These are phyloP conservation scores for Pseudonectria buxi DNA, from an alignment of 2,329 filamentous ascomycete genomes.

Conservation along the genomic window DNA sequence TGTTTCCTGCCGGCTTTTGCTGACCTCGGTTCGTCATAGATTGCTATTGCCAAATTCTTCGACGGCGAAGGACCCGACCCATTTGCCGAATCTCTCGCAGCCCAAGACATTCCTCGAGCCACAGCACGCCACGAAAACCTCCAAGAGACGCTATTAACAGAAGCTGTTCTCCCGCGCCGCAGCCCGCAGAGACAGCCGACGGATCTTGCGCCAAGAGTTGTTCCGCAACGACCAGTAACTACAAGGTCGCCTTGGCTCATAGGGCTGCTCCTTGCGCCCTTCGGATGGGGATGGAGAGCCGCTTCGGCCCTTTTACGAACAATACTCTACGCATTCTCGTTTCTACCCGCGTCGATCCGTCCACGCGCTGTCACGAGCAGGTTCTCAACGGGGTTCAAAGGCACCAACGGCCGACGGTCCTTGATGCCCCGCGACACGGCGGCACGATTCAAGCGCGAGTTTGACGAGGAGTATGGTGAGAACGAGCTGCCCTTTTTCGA, in stretches of 20 bases:
- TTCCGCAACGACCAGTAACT: conserved; percentile 64
- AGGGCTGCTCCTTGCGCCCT: conserved; percentile 71
- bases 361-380: conserved; percentile 49
- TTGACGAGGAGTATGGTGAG: conserved; percentile 85
- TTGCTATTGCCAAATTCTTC: conserved; percentile 95
- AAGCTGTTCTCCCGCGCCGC: conserved; percentile 15
- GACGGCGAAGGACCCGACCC: conserved; percentile 86
- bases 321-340: conserved; percentile 71
- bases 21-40: conserved; percentile 42
- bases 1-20: not conserved
- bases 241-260: conserved; percentile 70
- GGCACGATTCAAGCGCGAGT: conserved; percentile 81
- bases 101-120: conserved; percentile 55
- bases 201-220: conserved; percentile 75
- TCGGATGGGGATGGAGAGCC: conserved; percentile 69
- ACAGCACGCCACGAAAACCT: conserved; percentile 67
- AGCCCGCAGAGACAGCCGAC: conserved; percentile 28
- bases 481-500: conserved; percentile 72
- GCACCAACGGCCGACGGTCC: conserved; percentile 64
- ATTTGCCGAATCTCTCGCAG: conserved; percentile 66
- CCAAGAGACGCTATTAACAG: conserved; percentile 48
- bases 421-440: conserved; percentile 83
- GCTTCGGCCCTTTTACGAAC: conserved; percentile 64
- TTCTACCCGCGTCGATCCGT: conserved; percentile 62
- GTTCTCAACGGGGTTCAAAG: conserved; percentile 44